Evolutionary conservation across 1,139 yeast genomes (phyloP).

Genomic region (Arxiozyma heterogenica): DNA sequence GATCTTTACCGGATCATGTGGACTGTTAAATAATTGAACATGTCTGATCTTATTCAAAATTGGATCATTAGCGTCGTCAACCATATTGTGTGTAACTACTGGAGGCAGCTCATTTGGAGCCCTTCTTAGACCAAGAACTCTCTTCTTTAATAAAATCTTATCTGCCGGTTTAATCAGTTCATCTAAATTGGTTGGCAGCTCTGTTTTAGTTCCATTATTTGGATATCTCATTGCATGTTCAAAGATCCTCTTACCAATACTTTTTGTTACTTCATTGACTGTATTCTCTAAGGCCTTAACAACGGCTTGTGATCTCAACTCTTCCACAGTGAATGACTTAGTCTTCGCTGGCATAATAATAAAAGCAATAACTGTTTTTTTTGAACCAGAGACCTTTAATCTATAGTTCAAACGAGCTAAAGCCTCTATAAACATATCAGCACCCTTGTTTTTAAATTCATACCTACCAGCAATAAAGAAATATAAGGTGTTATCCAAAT

Average conservation of each 20-base stretch:
- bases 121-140: slow-evolving; percentile 88
- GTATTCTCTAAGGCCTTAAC: slow-evolving; percentile 85
- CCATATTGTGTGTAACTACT: slow-evolving; percentile 94
- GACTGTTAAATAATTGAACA: slow-evolving; percentile 81
- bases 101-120: slow-evolving; percentile 76
- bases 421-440: slow-evolving; percentile 88
- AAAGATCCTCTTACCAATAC: slow-evolving; percentile 78
- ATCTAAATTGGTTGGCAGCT: slow-evolving; percentile 54
- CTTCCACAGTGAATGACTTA: slow-evolving; percentile 89
- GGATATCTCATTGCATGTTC: slow-evolving; percentile 86
- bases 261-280: slow-evolving; percentile 77
- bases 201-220: slow-evolving; percentile 42
- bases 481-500: slow-evolving; percentile 84
- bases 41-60: slow-evolving; percentile 85
- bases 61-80: slow-evolving; percentile 85
- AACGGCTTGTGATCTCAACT: slow-evolving; percentile 95
- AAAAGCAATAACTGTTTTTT: slow-evolving; percentile 90
- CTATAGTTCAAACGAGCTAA: slow-evolving; percentile 86
- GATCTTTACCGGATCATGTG: slow-evolving; percentile 86
- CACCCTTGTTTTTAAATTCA: slow-evolving; percentile 95
- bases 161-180: slow-evolving; percentile 87
- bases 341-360: slow-evolving; percentile 97
- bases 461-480: slow-evolving; percentile 96
- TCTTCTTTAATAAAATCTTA: slow-evolving; percentile 78
- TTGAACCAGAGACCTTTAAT: slow-evolving; percentile 71